phyloP scores from a whole-genome alignment of 352 stramenopile species.

The Thraustotheca clavata region DNA sequence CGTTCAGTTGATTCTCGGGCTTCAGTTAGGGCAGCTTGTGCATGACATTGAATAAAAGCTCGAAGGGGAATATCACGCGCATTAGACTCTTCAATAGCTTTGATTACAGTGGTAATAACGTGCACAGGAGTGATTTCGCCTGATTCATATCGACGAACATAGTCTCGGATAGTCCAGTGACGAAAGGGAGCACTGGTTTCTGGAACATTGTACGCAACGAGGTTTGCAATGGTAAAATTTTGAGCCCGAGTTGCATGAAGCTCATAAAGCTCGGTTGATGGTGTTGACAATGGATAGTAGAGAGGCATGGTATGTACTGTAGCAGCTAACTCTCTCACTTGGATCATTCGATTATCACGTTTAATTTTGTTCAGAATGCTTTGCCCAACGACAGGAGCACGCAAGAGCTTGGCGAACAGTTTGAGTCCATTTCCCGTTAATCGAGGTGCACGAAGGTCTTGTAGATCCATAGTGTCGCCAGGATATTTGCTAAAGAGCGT shows the following conservation, averaged over 20 bases:
- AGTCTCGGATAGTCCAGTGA: conserved; percentile 61
- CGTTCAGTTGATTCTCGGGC: conserved; percentile 55
- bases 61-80: conserved; percentile 39
- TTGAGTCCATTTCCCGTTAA: conserved; percentile 31
- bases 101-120: conserved; percentile 53
- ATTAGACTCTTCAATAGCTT: conserved; percentile 43
- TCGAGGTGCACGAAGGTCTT: conserved; percentile 35
- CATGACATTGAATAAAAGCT: conserved; percentile 67
- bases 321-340: conserved; percentile 38
- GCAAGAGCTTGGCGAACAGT: conserved; percentile 35
- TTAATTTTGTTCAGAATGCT: conserved; percentile 33
- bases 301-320: conserved; percentile 57
- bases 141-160: conserved; percentile 44
- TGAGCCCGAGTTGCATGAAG: conserved; percentile 27
- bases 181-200: conserved; percentile 35
- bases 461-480: conserved; percentile 28
- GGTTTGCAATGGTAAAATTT: conserved; percentile 21
- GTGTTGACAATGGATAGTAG: conserved; percentile 45
- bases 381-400: conserved; percentile 37
- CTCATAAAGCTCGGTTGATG: conserved; percentile 21
- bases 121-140: conserved; percentile 48
- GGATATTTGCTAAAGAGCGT: not conserved
- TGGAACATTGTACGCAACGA: conserved; percentile 28
- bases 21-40: conserved; percentile 59
- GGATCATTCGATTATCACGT: conserved; percentile 48